Evolutionary conservation across 2,329 filamentous ascomycete species (phyloP).

Genomic region (Arthrobotrys iridis): DNA sequence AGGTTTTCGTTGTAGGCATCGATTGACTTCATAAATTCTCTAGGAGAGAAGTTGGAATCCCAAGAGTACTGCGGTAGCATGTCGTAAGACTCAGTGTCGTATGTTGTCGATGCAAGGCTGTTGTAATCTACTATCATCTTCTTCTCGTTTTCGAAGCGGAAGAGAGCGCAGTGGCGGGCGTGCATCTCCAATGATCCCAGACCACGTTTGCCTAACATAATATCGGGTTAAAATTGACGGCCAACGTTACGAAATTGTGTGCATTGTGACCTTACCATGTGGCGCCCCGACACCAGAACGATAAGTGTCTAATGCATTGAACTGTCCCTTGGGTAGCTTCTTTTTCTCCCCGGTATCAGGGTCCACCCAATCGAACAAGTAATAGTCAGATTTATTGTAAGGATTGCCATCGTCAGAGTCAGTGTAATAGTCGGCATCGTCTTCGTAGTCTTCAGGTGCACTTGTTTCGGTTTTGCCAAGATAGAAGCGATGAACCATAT

Average conservation of each 20-base stretch:
- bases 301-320: slow-evolving; percentile 35
- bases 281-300: slow-evolving; percentile 34
- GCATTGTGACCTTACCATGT: slow-evolving; percentile 21
- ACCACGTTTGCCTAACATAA: slow-evolving; percentile 33
- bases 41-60: slow-evolving; percentile 44
- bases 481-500: slow-evolving; percentile 55
- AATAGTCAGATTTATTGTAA: not conserved
- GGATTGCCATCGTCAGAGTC: not conserved
- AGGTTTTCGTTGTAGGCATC: slow-evolving; percentile 55
- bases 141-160: slow-evolving; percentile 38
- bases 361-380: slow-evolving; percentile 22
- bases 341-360: slow-evolving; percentile 25
- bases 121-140: slow-evolving; percentile 45
- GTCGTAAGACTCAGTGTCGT: slow-evolving; percentile 56
- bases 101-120: slow-evolving; percentile 31
- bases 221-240: not conserved
- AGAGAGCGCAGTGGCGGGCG: slow-evolving; percentile 40
- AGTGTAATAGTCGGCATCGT: slow-evolving; percentile 11
- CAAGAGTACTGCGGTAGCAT: slow-evolving; percentile 57
- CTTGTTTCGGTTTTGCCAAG: slow-evolving; percentile 33
- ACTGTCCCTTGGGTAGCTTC: slow-evolving; percentile 21
- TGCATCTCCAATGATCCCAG: slow-evolving; percentile 44
- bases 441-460: slow-evolving; percentile 30
- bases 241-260: not conserved
- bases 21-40: slow-evolving; percentile 35